Evolutionary conservation across 768 basidiomycete species (phyloP), one percentile per base, ranked within the genome.

Genomic region (Mycena epipterygia): DNA sequence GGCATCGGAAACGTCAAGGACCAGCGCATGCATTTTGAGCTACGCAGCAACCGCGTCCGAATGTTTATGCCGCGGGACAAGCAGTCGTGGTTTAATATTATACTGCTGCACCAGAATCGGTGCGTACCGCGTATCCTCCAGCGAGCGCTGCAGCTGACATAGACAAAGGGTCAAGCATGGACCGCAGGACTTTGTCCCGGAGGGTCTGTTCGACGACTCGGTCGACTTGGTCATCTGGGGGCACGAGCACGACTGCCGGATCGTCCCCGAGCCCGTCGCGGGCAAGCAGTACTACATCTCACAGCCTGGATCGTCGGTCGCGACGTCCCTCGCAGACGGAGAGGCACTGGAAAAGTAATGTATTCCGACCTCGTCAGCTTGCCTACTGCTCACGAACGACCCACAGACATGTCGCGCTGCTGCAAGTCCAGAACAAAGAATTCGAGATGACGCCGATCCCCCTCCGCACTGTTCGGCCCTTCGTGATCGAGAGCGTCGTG

Each of bases 1-100:
- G 97, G 97, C 1, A 89, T 99, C 52, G 98, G 98, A 30, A 99
- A 99, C 75, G 92, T 99, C 78, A 96, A 96, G 79, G 98, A 99
- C 79, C 91, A 93, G 73, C 86, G 98, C 52, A 96, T 99, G 95
- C 96, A 98, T 79, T 97, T 94, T 75, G 98, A 99, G 81, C 86
- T 99, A 39, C 84, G 95, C 67, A 95, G 95, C 74, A 96, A 98
- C 77, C 90, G 97, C 46, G 96, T 99, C 29, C 89, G 92, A 73
- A 97, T 99, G 96, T 98, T 91, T 81, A 95, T 96, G 93, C 98
- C 98, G 2, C 88, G 88, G 68, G 92, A 97, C 79, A 95, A 94
- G 76, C 88, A 95, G 16, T 87, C 93, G 27, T 99, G 96, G 96
- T 99, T 99, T 82, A 99, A 99, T 78, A 86, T 99, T 62, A 76